A percentile compares a stretch with the other conserved stretches of the same genome.
phyloP scores from a whole-genome alignment of 139 green algal species.

The Zygnema circumcarinatum region DNA sequence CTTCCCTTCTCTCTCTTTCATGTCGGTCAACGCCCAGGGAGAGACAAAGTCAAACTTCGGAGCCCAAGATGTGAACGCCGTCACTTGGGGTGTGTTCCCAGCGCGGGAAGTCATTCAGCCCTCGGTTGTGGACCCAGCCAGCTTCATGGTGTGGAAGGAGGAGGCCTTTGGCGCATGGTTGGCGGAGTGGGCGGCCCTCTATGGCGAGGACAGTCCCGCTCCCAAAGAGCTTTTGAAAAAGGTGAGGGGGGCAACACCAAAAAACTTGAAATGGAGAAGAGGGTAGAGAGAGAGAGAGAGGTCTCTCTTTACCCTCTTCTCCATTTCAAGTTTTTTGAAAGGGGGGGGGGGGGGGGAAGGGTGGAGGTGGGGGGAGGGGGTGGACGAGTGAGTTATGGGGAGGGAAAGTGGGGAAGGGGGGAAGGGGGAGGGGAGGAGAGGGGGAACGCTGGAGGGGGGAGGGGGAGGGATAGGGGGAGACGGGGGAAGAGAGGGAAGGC shows the following conservation, averaged over 20 bases:
- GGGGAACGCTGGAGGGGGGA: not conserved
- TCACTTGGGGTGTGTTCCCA: slow-evolving; percentile 85
- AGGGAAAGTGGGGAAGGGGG: not conserved
- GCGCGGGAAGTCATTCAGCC: slow-evolving; percentile 85
- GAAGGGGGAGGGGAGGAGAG: not conserved
- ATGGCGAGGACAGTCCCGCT: slow-evolving; percentile 71
- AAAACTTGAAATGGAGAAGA: too few species aligned
- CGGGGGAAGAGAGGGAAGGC: not conserved
- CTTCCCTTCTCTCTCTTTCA: slow-evolving; percentile 72
- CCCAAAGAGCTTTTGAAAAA: slow-evolving; percentile 67
- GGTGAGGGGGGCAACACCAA: slow-evolving; percentile 13
- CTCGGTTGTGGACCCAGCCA: slow-evolving; percentile 75
- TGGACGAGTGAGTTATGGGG: not conserved
- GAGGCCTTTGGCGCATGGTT: slow-evolving; percentile 86
- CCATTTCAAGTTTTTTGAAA: too few species aligned
- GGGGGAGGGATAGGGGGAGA: not conserved
- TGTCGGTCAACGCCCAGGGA: slow-evolving; percentile 72
- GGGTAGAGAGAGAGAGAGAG: not conserved
- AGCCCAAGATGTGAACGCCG: slow-evolving; percentile 70
- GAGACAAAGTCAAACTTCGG: slow-evolving; percentile 68
- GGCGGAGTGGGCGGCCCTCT: slow-evolving; percentile 75
- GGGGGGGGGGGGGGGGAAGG: too few species aligned
- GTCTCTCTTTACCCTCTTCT: too few species aligned
- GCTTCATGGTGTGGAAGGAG: slow-evolving; percentile 83
- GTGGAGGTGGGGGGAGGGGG: not conserved